Evolutionary conservation across 352 stramenopile genomes (phyloP).

Genomic region (Pythium guiyangense): DNA sequence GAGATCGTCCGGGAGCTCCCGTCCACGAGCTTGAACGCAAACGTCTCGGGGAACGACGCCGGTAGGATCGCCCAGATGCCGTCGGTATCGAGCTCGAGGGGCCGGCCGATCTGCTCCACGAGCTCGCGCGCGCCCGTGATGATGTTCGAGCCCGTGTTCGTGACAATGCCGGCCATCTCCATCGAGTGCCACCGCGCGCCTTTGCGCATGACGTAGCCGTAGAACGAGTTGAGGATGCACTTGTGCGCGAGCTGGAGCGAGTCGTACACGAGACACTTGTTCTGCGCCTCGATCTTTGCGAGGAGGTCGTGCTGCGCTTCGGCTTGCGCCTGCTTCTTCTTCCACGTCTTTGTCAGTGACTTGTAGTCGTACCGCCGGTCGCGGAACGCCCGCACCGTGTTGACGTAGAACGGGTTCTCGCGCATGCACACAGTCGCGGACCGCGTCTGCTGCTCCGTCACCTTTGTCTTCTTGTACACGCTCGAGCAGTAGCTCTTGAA

Average conservation of each 20-base stretch:
- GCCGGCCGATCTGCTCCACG: constrained; percentile 94
- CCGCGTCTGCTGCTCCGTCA: constrained; percentile 94
- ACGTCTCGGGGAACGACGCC: constrained; percentile 97
- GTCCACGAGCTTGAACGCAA: constrained; percentile 85
- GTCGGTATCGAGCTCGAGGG: constrained; percentile 99
- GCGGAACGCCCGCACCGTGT: constrained; percentile 98
- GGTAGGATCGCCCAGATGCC: constrained; percentile 99
- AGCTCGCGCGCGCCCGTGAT: constrained; percentile 95
- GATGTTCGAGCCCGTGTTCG: constrained; percentile 97
- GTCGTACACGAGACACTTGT: constrained; percentile 94
- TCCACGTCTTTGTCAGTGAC: constrained; percentile 95
- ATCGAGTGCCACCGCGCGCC: constrained; percentile 98
- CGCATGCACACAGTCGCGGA: constrained; percentile 98
- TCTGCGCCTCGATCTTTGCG: constrained; percentile 84
- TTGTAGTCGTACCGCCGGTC: constrained; percentile 99
- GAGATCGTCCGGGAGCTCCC: constrained; percentile 86
- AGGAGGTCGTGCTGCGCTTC: constrained; percentile 82
- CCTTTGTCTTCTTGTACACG: constrained; percentile 96
- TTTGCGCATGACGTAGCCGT: constrained; percentile 99
- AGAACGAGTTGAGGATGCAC: constrained; percentile 99
- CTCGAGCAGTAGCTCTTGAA: constrained; percentile 95
- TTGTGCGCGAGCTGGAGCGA: constrained; percentile 99
- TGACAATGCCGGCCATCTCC: constrained; percentile 99
- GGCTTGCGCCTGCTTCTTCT: constrained; percentile 68
- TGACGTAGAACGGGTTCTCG: constrained; percentile 99